Evolutionary conservation across 192 early-diverging fungal species (phyloP).

Genomic region (Linnemannia exigua): DNA sequence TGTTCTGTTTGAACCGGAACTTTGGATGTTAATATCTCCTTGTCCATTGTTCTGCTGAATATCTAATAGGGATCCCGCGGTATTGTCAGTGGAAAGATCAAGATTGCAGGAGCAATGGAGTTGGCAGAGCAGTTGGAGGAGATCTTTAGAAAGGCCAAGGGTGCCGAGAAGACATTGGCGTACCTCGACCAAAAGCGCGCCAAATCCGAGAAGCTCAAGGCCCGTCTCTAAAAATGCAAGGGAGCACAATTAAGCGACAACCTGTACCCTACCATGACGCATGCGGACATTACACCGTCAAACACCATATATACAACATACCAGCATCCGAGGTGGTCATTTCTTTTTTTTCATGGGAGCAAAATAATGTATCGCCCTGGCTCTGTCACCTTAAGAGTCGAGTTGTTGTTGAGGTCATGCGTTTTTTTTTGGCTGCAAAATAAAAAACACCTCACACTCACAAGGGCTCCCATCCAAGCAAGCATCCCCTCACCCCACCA

Average conservation of each 20-base stretch:
- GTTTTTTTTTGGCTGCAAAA: background rate
- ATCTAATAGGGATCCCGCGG: conserved; percentile 39
- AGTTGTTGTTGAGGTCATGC: background rate
- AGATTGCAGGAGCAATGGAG: conserved; percentile 57
- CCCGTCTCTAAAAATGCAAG: conserved; percentile 37
- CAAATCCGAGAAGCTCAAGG: conserved; percentile 44
- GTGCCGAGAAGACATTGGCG: conserved; percentile 49
- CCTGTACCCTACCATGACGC: background rate
- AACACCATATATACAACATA: background rate
- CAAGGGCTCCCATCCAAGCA: background rate
- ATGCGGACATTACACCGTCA: background rate
- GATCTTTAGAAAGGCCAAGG: conserved; percentile 55
- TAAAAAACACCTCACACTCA: background rate
- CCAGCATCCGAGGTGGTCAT: background rate
- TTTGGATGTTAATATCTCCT: background rate
- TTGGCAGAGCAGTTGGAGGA: conserved; percentile 51
- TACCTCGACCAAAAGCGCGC: conserved; percentile 54
- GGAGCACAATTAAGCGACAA: background rate
- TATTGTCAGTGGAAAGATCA: conserved; percentile 57
- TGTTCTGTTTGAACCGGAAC: background rate
- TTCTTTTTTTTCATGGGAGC: background rate
- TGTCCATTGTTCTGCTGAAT: background rate
- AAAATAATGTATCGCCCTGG: conserved; percentile 3
- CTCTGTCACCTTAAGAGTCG: conserved; percentile 1
- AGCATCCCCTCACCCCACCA: background rate